Evolutionary conservation across 2,329 filamentous ascomycete species (phyloP).

Genomic region (Diaporthe humulicola): DNA sequence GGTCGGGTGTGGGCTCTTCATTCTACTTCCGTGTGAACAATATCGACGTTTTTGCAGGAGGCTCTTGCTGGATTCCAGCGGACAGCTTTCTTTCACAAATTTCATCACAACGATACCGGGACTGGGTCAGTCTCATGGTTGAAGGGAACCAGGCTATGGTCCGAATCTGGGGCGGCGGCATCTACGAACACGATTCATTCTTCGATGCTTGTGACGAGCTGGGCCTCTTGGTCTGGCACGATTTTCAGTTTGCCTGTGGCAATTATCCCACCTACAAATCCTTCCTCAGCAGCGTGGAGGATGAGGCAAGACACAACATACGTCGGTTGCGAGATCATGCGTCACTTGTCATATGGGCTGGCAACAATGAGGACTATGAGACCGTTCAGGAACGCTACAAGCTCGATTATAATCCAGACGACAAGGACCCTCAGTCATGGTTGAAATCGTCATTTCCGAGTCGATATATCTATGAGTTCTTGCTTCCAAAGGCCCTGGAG

Average conservation of each 20-base stretch:
- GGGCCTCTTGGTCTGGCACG: constrained; percentile 79
- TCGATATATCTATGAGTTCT: constrained; percentile 93
- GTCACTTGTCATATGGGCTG: constrained; percentile 87
- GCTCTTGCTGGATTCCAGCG: constrained; percentile 87
- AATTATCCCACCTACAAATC: constrained; percentile 76
- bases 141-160: constrained; percentile 87
- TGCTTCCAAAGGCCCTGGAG: constrained; percentile 80
- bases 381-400: constrained; percentile 76
- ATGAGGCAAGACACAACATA: constrained; percentile 76
- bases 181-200: constrained; percentile 78
- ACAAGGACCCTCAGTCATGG: constrained; percentile 87
- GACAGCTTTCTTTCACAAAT: constrained; percentile 84
- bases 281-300: constrained; percentile 69
- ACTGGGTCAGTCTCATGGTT: constrained; percentile 81
- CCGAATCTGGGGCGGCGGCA: constrained; percentile 82
- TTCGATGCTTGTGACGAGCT: constrained; percentile 81
- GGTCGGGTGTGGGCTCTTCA: constrained; percentile 76
- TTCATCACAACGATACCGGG: constrained; percentile 72
- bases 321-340: constrained; percentile 86
- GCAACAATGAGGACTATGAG: constrained; percentile 97
- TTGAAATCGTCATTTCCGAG: constrained; percentile 90
- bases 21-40: constrained; percentile 87
- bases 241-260: constrained; percentile 80
- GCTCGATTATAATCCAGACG: constrained; percentile 82
- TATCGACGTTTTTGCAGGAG: constrained; percentile 82